These are phyloP conservation scores for Amanita rimosa DNA, from an alignment of 768 basidiomycete species.

Conservation along the genomic window DNA sequence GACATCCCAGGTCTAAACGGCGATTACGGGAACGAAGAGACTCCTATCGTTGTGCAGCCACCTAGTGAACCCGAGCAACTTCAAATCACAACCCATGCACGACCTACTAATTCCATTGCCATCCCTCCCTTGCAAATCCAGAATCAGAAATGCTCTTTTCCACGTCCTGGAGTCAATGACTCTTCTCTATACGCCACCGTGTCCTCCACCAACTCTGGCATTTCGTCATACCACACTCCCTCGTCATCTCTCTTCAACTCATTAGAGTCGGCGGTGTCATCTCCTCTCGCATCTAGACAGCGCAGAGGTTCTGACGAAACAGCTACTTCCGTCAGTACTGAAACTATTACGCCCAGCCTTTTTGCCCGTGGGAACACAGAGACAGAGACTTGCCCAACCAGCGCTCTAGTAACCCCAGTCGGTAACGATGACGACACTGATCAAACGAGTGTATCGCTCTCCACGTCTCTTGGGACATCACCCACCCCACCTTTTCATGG, in stretches of 20 bases:
- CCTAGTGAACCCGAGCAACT: not conserved
- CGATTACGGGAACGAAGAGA: too few relatives aligned
- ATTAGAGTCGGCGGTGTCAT: constrained; percentile 50
- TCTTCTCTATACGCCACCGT: constrained; percentile 30
- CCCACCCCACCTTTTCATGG: constrained; percentile 32
- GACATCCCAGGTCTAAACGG: not conserved
- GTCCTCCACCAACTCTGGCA: constrained; percentile 43
- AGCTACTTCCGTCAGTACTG: constrained; percentile 34
- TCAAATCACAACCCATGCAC: not conserved
- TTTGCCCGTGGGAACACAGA: constrained; percentile 27
- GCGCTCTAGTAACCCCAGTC: not conserved
- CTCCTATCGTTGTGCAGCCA: not conserved
- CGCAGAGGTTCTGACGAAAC: constrained; percentile 20
- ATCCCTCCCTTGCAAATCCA: not conserved
- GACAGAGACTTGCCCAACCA: not conserved
- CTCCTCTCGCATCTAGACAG: constrained; percentile 25
- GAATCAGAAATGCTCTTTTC: constrained; percentile 16
- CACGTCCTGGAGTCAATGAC: constrained; percentile 33
- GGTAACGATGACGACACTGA: not conserved
- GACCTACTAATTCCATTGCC: not conserved
- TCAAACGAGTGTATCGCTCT: not conserved
- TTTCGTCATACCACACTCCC: constrained; percentile 68
- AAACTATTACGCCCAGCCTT: constrained; percentile 51
- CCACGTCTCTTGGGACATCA: constrained; percentile 8
- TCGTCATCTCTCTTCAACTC: constrained; percentile 52